Evolutionary conservation across 106 monocot species (phyloP).

Genomic region (Platanthera guangdongensis): DNA sequence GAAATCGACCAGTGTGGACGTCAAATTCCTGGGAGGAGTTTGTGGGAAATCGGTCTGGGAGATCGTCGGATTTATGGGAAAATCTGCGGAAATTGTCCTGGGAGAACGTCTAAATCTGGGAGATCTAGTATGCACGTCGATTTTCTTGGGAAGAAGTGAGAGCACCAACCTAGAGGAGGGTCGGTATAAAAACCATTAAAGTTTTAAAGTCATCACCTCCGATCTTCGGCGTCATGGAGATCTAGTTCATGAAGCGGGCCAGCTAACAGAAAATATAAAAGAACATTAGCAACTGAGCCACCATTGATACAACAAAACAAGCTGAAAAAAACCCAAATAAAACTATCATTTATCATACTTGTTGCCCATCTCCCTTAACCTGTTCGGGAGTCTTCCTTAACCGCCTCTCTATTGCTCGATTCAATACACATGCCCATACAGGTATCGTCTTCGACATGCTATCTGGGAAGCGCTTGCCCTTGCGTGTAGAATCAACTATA

Average conservation of each 20-base stretch:
- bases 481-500: slow-evolving; percentile 88
- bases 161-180: too few relatives aligned
- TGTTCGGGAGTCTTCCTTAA: slow-evolving; percentile 1
- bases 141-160: too few relatives aligned
- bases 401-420: slow-evolving; percentile 47
- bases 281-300: not conserved
- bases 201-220: too few relatives aligned
- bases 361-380: slow-evolving; percentile 8
- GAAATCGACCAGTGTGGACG: too few relatives aligned
- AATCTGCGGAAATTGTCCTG: too few relatives aligned
- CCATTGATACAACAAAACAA: not conserved
- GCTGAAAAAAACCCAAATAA: not conserved
- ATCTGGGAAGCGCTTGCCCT: slow-evolving; percentile 91
- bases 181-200: too few relatives aligned
- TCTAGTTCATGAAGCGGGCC: not conserved
- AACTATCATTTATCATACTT: slow-evolving; percentile 12
- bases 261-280: not conserved
- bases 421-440: slow-evolving; percentile 85
- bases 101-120: too few relatives aligned
- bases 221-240: too few relatives aligned
- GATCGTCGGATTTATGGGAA: too few relatives aligned
- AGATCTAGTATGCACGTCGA: too few relatives aligned
- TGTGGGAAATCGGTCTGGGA: too few relatives aligned
- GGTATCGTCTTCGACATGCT: slow-evolving; percentile 99
- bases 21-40: too few relatives aligned